Evolutionary conservation across 129 eudicot species (phyloP), one percentile per base, ranked within the genome.

Genomic region (Artemisia annua): DNA sequence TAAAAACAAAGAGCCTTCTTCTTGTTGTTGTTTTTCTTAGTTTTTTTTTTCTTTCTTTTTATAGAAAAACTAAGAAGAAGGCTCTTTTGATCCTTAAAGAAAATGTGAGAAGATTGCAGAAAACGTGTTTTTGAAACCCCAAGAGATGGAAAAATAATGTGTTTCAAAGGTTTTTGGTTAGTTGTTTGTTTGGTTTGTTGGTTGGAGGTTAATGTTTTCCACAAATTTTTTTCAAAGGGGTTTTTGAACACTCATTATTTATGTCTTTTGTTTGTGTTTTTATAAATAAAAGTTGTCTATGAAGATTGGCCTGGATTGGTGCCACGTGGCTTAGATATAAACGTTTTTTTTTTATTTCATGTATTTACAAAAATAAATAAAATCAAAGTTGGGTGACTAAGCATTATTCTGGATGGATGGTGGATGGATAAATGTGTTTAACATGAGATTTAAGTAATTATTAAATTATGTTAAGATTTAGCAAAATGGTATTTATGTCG

Each of bases 1-100:
- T 35, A 35, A 39, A 39, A 78, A 54, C 61, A 87, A 39, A 39
- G 88, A 84, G 87, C 92, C 88, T 81, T 82, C 89, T 84, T 55
- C 75, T 35, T 39, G 10, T 39, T 39, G 1, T 39, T 39, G 0
- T 32, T 32, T 32, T 39, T 39, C 10, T 7, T 39, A 2, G 9
- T 7, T 7, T 39, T 39, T 39, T 39, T 39, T 39, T 39, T 39
- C 7, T 39, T 28, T 28, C 3, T n/a, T 58, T 58, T 43, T 59
- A 73, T 11, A 67, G 64, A 15, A 30, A 26, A 61, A 68, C 3
- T 18, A 49, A 64, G 79, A 84, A 84, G 89, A 84, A 87, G 89
- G 89, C 87, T 82, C 87, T 75, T n/a, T n/a, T 58, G 79, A 65
- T 68, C 67, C 81, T 64, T 19, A 5, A 66, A 53, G 20, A 71